These are phyloP conservation scores for Venustampulla echinocandica DNA, from an alignment of 495 filamentous ascomycete genomes.

Conservation along the genomic window DNA sequence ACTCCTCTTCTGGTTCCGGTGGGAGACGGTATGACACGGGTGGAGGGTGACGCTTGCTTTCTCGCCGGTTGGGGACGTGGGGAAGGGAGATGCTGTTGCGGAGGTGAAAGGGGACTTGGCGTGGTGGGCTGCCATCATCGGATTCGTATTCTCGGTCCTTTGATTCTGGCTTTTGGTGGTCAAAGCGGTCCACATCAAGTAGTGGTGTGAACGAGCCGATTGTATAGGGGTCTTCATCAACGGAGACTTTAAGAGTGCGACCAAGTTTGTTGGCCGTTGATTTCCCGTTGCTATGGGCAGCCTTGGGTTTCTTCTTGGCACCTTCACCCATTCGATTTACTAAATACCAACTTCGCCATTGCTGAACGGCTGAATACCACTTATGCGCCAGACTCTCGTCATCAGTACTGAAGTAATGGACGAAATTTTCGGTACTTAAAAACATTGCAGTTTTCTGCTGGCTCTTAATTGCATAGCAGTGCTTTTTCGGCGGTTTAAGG, in stretches of 20 bases:
- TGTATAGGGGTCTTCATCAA: constrained; percentile 36
- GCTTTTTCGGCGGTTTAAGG: constrained; percentile 66
- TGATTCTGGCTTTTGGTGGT: constrained; percentile 8
- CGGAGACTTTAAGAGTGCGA: constrained; percentile 18
- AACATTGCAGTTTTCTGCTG: constrained; percentile 89
- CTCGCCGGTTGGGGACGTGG: constrained; percentile 21
- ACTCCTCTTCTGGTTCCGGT: constrained; percentile 33
- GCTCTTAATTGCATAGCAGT: constrained; percentile 84
- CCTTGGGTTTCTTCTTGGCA: constrained; percentile 26
- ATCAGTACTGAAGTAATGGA: constrained; percentile 83
- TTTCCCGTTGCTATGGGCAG: too few species aligned
- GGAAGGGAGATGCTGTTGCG: constrained; percentile 16
- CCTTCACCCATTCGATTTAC: constrained; percentile 54
- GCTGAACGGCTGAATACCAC: constrained; percentile 63
- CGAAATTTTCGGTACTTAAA: constrained; percentile 69
- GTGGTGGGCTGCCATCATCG: constrained; percentile 18
- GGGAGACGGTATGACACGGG: constrained; percentile 18
- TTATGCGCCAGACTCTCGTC: constrained; percentile 53
- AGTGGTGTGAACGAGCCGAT: constrained; percentile 50
- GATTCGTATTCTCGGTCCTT: constrained; percentile 10
- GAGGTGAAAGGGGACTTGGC: constrained; percentile 21
- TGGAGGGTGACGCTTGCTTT: constrained; percentile 34
- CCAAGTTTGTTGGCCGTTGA: constrained; percentile 3
- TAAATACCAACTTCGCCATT: constrained; percentile 86
- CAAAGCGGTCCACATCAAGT: constrained; percentile 41